Conservation (phyloP, 1,284 basidiomycete genomes). For the Cryptococcus sp. region DNA sequence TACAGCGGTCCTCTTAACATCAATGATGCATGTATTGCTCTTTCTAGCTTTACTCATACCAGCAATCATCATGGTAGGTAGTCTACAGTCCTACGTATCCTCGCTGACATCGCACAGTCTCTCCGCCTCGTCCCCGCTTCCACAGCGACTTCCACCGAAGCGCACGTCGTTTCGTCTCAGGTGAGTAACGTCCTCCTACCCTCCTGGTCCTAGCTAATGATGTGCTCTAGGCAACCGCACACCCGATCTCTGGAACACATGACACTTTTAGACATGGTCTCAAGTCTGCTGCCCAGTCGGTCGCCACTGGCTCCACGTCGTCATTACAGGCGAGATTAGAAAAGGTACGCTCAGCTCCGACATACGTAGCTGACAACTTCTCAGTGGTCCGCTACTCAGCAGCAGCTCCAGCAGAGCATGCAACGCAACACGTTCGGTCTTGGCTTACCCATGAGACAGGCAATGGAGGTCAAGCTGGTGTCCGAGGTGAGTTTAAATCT, state of each 20-base stretch:
- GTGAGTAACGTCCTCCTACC: constrained; percentile 21
- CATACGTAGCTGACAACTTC: constrained; percentile 1
- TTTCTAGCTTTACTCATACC: too few relatives aligned
- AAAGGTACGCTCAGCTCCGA: constrained; percentile 32
- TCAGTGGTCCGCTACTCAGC: constrained; percentile 92
- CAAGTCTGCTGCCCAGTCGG: constrained; percentile 39
- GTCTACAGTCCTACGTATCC: neutral
- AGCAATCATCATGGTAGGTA: neutral
- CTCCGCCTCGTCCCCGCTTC: constrained; percentile 44
- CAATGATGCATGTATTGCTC: neutral
- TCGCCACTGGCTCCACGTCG: constrained; percentile 35
- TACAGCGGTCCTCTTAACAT: constrained; percentile 5
- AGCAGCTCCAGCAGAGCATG: constrained; percentile 80
- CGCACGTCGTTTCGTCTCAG: constrained; percentile 45
- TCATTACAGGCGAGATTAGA: constrained; percentile 49
- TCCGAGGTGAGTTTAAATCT: constrained; percentile 61
- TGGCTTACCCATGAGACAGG: constrained; percentile 78
- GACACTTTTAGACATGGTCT: constrained; percentile 50
- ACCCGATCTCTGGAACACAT: constrained; percentile 46
- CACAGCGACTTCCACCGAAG: constrained; percentile 37
- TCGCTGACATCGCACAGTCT: constrained; percentile 28
- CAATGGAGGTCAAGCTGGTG: constrained; percentile 94
- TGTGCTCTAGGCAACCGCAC: constrained; percentile 39
- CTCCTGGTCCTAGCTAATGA: neutral
- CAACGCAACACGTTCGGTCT: constrained; percentile 83